A percentile compares a stretch with the other conserved stretches of the same genome.
These are phyloP conservation scores for Metschnikowia santaceciliae DNA, from an alignment of 805 yeast genomes.

Conservation along the genomic window DNA sequence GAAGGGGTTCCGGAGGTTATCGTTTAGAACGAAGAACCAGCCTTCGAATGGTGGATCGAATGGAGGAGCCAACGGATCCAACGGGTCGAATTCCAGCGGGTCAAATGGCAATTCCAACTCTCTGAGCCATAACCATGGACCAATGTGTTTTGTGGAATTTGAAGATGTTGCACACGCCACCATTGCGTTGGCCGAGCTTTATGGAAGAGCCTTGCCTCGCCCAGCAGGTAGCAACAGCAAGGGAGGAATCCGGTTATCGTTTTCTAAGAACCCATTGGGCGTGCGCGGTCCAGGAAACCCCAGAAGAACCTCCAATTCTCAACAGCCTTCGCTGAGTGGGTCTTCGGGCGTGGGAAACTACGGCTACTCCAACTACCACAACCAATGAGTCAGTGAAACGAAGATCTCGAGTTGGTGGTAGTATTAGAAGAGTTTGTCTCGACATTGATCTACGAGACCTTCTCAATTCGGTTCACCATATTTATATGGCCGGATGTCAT, in stretches of 20 bases:
- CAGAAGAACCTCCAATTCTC: conserved; percentile 36
- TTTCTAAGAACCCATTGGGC: conserved; percentile 94
- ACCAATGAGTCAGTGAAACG: no score
- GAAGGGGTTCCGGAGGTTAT: conserved; percentile 86
- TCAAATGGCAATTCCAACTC: neutral
- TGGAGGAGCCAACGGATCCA: neutral
- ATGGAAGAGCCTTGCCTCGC: conserved; percentile 88
- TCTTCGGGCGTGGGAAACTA: conserved; percentile 30
- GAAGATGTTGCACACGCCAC: conserved; percentile 95
- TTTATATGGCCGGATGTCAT: neutral
- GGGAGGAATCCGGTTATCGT: conserved; percentile 92
- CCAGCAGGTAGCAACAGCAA: conserved; percentile 65
- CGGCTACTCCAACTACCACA: conserved; percentile 33
- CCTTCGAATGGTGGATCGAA: conserved; percentile 18
- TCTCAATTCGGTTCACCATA: neutral
- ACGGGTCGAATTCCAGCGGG: no score
- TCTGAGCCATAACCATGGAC: conserved; percentile 64
- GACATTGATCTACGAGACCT: neutral
- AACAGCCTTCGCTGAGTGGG: conserved; percentile 14
- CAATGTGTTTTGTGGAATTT: conserved; percentile 99
- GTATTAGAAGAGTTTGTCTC: neutral
- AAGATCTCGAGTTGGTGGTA: neutral
- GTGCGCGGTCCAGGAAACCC: conserved; percentile 71
- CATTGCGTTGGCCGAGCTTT: conserved; percentile 86
- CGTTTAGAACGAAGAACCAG: conserved; percentile 75